Evolutionary conservation across 1,139 yeast genomes (phyloP), one percentile per base, ranked within the genome.

Genomic region (Barnettozyma hawaiiensis): DNA sequence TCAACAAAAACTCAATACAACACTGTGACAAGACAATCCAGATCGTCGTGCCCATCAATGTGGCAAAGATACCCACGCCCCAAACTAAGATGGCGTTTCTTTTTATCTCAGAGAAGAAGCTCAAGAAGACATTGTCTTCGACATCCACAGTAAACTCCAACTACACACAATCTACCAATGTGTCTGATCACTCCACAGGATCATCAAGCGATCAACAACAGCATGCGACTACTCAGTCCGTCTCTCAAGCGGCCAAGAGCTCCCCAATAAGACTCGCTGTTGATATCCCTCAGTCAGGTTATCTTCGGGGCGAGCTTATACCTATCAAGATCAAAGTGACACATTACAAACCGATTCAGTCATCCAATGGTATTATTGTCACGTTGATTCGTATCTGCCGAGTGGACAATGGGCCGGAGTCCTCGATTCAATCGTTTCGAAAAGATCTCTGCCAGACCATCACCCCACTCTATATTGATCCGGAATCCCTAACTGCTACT

Each of bases 341-440:
- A 41, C 96, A 87, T 60, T 75, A 84, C 50, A 81, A 82, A 58
- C 76, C 78, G 42, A 71, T 85, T 28, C 80, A 81, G 54, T 84
- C 82, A 49, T 64, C 82, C n/a, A 77, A 78, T 38, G 96, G 96
- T 0, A 73, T 86, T 5, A 83, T 87, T 10, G 75, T 85, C 15
- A 87, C 96, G 0, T 67, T 89, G 41, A 86, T 86, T 8, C 67
- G 97, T 42, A 82, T 89, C 7, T 85, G 95, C 50, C 69, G 95
- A 20, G 76, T 89, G 33, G 84, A 82, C 49, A 71, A 76, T 48
- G 85, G 85, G 0, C 78, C 78, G 2, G 82, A 75, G 41, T 73
- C 78, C 15, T 71, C 78, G 22, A 70, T 78, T 36, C 95, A 85
- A 57, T 81, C 94, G 0, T 87, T 83, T 60, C 69, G 97, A 49